Conservation (phyloP, 2,329 filamentous ascomycete species). For the Neobulgaria alba region DNA sequence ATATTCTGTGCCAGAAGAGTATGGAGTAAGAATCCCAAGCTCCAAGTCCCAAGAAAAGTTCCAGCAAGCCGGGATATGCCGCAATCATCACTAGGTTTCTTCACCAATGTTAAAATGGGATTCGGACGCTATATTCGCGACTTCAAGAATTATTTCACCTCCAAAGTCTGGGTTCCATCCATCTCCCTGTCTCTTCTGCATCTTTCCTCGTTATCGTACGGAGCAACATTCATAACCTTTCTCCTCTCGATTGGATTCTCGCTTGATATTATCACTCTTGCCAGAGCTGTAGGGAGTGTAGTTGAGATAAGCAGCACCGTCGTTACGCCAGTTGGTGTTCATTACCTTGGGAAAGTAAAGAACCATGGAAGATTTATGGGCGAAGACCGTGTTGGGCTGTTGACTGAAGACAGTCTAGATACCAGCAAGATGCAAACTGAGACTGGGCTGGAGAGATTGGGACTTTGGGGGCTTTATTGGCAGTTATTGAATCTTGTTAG, state of each 20-base stretch:
- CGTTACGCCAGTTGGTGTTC: slow-evolving; percentile 41
- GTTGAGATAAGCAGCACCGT: slow-evolving; percentile 47
- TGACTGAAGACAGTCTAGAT: slow-evolving; percentile 15
- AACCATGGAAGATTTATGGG: slow-evolving; percentile 24
- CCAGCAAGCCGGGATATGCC: neutral
- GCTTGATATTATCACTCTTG: slow-evolving; percentile 37
- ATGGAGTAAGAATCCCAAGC: slow-evolving; percentile 29
- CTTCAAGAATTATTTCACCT: slow-evolving; percentile 31
- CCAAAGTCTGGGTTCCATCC: slow-evolving; percentile 36
- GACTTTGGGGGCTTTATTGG: slow-evolving; percentile 35
- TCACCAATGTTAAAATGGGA: neutral
- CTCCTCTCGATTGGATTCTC: slow-evolving; percentile 41
- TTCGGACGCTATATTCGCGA: slow-evolving; percentile 24
- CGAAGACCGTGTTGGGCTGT: slow-evolving; percentile 3
- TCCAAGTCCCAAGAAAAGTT: slow-evolving; percentile 25
- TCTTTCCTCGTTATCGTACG: slow-evolving; percentile 46
- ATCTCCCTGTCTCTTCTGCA: slow-evolving; percentile 42
- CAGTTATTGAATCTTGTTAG: slow-evolving; percentile 34
- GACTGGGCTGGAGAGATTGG: slow-evolving; percentile 31
- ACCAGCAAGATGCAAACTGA: slow-evolving; percentile 16
- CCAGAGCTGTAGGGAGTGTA: slow-evolving; percentile 37
- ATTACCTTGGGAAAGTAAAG: slow-evolving; percentile 26
- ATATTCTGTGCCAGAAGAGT: slow-evolving; percentile 32
- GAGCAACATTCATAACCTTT: slow-evolving; percentile 47
- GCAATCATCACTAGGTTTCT: neutral